A percentile compares a stretch with the other conserved stretches of the same genome.
Evolutionary conservation across 139 green algal species (phyloP).

Genomic region (Nannochloris sp.): DNA sequence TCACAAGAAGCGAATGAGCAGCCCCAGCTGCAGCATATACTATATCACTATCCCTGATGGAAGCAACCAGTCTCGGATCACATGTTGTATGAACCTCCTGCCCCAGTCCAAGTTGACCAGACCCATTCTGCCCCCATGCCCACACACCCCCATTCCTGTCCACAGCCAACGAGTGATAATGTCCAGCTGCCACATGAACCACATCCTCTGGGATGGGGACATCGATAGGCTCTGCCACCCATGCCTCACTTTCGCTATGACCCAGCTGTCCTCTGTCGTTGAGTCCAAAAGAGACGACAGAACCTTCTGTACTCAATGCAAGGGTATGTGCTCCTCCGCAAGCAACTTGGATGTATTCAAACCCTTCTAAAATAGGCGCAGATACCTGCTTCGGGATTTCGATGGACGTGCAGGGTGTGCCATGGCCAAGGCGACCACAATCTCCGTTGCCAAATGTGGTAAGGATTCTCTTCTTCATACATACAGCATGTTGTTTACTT

Average conservation of each 20-base stretch:
- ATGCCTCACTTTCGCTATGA: constrained; percentile 7
- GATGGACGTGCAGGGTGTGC: not conserved
- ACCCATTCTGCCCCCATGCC: constrained; percentile 26
- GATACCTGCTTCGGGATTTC: constrained; percentile 10
- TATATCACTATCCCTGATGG: constrained; percentile 20
- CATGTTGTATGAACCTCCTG: not conserved
- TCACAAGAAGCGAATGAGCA: constrained; percentile 59
- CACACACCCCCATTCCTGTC: constrained; percentile 21
- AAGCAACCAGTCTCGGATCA: constrained; percentile 1
- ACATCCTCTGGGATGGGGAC: constrained; percentile 26
- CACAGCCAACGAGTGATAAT: constrained; percentile 31
- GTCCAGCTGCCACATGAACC: constrained; percentile 16
- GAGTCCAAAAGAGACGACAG: constrained; percentile 54
- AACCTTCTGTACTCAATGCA: constrained; percentile 45
- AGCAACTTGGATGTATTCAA: constrained; percentile 25
- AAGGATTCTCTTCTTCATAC: constrained; percentile 18
- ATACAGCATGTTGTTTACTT: not conserved
- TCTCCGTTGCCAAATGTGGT: constrained; percentile 25
- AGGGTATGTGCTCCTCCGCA: constrained; percentile 58
- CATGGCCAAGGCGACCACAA: constrained; percentile 20
- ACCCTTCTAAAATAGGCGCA: constrained; percentile 22
- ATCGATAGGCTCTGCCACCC: constrained; percentile 10
- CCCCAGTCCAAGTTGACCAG: constrained; percentile 30
- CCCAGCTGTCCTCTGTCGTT: constrained; percentile 61
- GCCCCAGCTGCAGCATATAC: constrained; percentile 45